Evolutionary conservation across 1,284 basidiomycete species (phyloP).

Genomic region (Puccinia triticina): DNA sequence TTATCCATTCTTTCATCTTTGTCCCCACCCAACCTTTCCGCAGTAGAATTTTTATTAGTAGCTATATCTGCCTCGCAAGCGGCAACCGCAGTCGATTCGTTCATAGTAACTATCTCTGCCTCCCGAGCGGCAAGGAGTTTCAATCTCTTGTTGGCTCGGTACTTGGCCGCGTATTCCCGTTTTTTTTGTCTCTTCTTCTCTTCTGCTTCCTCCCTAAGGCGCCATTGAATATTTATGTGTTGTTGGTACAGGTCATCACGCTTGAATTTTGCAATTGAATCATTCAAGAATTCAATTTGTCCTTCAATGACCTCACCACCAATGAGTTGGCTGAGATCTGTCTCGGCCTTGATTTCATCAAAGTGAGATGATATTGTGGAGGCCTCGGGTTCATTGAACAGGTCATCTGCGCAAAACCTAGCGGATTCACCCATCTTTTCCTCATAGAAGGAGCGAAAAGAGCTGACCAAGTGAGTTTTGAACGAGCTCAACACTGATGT

Average conservation of each 20-base stretch:
- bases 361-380: not conserved
- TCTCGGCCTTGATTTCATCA: not conserved
- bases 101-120: no score
- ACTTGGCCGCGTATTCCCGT: not conserved
- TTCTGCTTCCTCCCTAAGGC: not conserved
- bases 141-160: not conserved
- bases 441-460: not conserved
- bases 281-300: not conserved
- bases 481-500: not conserved
- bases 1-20: no score
- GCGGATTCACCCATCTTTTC: not conserved
- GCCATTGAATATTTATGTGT: not conserved
- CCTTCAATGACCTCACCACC: not conserved
- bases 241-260: not conserved
- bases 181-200: not conserved
- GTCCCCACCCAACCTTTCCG: no score
- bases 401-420: not conserved
- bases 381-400: not conserved
- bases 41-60: no score
- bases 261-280: not conserved
- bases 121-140: not conserved
- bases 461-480: not conserved
- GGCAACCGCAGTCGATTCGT: not conserved
- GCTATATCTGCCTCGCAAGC: not conserved
- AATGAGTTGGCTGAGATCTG: not conserved